Evolutionary conservation across 257 asterid genomes (phyloP).

Genomic region (Salvia rosmarinus): DNA sequence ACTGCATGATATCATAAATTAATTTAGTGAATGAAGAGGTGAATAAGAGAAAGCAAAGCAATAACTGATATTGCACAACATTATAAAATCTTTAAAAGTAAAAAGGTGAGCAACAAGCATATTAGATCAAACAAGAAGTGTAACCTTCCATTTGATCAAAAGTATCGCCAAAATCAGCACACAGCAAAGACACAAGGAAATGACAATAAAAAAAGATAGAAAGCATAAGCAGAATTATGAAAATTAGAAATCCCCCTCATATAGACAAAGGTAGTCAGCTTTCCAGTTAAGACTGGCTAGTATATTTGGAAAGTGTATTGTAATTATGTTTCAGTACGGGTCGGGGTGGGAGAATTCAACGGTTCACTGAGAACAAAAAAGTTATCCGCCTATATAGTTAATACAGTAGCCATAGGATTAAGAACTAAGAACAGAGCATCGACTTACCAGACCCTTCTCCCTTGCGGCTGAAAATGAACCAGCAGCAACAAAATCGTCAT

Average conservation of each 20-base stretch:
- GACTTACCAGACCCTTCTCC: constrained; percentile 96
- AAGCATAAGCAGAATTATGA: neutral
- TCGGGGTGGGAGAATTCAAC: neutral
- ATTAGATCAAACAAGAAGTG: neutral
- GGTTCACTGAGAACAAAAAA: neutral
- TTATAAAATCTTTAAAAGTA: neutral
- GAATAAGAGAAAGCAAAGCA: neutral
- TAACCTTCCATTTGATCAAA: constrained; percentile 3
- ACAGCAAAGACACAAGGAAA: neutral
- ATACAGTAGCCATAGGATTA: constrained; percentile 17
- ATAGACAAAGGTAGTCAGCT: neutral
- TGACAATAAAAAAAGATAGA: neutral
- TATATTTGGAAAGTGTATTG: neutral
- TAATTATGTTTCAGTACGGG: neutral
- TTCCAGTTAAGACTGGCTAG: neutral
- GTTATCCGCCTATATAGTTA: constrained; percentile 5
- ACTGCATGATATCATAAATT: constrained; percentile 53
- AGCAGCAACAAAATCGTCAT: constrained; percentile 84
- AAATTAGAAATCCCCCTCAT: neutral
- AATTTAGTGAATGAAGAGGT: neutral
- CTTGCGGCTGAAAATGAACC: constrained; percentile 93
- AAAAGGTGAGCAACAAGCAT: neutral
- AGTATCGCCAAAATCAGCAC: neutral
- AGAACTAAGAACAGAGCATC: constrained; percentile 19
- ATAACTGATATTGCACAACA: neutral